Conservation (phyloP, 2,329 filamentous ascomycete genomes). For the Claviceps africana region DNA sequence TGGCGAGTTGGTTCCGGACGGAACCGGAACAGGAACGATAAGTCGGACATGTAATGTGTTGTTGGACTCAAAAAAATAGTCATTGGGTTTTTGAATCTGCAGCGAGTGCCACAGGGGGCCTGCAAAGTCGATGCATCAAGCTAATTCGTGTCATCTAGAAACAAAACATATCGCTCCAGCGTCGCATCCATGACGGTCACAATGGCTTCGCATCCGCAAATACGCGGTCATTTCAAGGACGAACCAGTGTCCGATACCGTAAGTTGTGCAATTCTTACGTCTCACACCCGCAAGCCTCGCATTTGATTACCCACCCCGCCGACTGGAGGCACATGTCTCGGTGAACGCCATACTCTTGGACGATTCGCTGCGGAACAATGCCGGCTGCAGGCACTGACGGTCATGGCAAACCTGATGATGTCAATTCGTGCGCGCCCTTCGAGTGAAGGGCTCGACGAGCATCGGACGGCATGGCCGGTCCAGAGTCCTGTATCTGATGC, state of each 20-base stretch:
- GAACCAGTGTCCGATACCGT: constrained; percentile 8
- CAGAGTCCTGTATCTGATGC: background rate
- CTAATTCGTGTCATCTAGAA: too few relatives aligned
- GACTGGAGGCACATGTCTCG: background rate
- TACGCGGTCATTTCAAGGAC: constrained; percentile 10
- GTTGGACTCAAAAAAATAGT: background rate
- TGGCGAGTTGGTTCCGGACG: background rate
- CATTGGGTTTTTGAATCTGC: background rate
- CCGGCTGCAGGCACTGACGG: background rate
- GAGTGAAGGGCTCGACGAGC: constrained; percentile 3
- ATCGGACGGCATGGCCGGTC: background rate
- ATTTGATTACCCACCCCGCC: constrained; percentile 1
- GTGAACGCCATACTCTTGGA: background rate
- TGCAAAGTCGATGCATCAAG: background rate
- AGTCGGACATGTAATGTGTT: background rate
- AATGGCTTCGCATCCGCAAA: constrained; percentile 10
- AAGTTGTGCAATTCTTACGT: constrained; percentile 5
- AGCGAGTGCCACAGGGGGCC: background rate
- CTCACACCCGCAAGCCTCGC: background rate
- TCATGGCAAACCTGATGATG: background rate
- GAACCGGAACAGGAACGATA: background rate
- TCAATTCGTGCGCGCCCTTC: background rate
- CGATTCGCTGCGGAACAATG: background rate
- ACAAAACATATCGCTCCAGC: background rate
- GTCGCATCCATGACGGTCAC: constrained; percentile 8